These are phyloP conservation scores for Rhodosporidiobolus sp. DNA, from an alignment of 768 basidiomycete genomes.

Conservation along the genomic window DNA sequence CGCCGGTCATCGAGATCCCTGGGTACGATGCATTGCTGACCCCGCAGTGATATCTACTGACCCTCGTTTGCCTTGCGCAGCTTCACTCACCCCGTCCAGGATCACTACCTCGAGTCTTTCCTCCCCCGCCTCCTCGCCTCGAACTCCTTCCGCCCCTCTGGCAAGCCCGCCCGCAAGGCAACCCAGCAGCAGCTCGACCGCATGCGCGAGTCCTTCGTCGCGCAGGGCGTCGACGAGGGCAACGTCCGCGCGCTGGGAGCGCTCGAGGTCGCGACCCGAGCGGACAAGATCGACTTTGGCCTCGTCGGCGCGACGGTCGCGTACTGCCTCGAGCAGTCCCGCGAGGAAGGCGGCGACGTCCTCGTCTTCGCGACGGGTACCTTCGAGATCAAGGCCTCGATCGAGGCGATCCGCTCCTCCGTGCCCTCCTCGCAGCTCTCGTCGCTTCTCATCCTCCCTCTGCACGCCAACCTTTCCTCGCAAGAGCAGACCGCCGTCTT, in stretches of 20 bases:
- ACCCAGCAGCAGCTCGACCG: slow-evolving; percentile 55
- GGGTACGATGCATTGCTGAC: slow-evolving; percentile 57
- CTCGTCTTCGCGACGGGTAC: slow-evolving; percentile 89
- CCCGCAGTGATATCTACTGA: neutral
- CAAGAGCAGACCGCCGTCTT: slow-evolving; percentile 82
- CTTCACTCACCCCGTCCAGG: slow-evolving; percentile 34
- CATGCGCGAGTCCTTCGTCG: slow-evolving; percentile 56
- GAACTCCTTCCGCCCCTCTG: slow-evolving; percentile 48
- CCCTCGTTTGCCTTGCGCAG: neutral
- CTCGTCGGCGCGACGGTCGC: slow-evolving; percentile 60
- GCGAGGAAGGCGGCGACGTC: slow-evolving; percentile 60
- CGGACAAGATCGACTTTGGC: slow-evolving; percentile 71
- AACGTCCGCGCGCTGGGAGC: slow-evolving; percentile 54
- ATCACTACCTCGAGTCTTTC: slow-evolving; percentile 78
- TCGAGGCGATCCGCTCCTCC: slow-evolving; percentile 42
- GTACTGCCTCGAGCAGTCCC: slow-evolving; percentile 23
- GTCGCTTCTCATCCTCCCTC: slow-evolving; percentile 55
- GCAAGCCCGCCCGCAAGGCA: slow-evolving; percentile 51
- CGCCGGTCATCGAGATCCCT: slow-evolving; percentile 78
- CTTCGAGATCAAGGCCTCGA: slow-evolving; percentile 51
- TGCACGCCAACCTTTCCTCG: slow-evolving; percentile 83
- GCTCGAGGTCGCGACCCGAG: slow-evolving; percentile 61
- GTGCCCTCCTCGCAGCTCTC: slow-evolving; percentile 40
- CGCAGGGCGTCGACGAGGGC: slow-evolving; percentile 56
- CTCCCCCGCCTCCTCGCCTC: slow-evolving; percentile 51